A percentile compares a stretch with the other conserved stretches of the same genome.
Evolutionary conservation across 441 rosid genomes (phyloP).

Genomic region (Rhodomyrtus psidioides): DNA sequence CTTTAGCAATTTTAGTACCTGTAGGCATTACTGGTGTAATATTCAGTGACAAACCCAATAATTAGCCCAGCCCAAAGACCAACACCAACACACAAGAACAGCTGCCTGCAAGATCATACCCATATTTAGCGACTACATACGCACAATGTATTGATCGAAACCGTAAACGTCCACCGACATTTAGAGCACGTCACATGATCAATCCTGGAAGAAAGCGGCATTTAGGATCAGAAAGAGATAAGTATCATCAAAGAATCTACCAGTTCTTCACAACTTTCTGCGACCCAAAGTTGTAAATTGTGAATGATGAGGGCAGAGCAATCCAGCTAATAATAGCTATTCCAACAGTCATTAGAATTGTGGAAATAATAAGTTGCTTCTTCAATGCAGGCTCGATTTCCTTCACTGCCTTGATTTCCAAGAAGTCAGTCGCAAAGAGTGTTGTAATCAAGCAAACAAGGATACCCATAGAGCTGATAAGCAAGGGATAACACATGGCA

Average conservation of each 20-base stretch:
- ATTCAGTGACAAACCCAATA: conserved; percentile 9
- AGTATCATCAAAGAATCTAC: not conserved
- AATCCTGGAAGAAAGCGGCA: not conserved
- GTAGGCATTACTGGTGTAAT: conserved; percentile 13
- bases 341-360: conserved; percentile 9
- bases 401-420: conserved; percentile 7
- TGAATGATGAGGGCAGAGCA: conserved; percentile 9
- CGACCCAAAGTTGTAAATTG: conserved; percentile 7
- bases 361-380: conserved; percentile 9
- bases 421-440: conserved; percentile 8
- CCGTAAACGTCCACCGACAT: not conserved
- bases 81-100: conserved; percentile 8
- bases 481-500: conserved; percentile 9
- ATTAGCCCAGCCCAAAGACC: conserved; percentile 15
- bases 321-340: conserved; percentile 8
- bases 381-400: conserved; percentile 15
- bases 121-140: not conserved
- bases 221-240: not conserved
- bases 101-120: conserved; percentile 3
- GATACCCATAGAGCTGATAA: conserved; percentile 10
- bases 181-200: not conserved
- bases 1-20: not conserved
- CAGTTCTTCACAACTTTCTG: conserved; percentile 7
- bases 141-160: not conserved
- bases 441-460: conserved; percentile 10